These are phyloP conservation scores for Exidia glandulosa DNA, from an alignment of 768 basidiomycete genomes.

Conservation along the genomic window DNA sequence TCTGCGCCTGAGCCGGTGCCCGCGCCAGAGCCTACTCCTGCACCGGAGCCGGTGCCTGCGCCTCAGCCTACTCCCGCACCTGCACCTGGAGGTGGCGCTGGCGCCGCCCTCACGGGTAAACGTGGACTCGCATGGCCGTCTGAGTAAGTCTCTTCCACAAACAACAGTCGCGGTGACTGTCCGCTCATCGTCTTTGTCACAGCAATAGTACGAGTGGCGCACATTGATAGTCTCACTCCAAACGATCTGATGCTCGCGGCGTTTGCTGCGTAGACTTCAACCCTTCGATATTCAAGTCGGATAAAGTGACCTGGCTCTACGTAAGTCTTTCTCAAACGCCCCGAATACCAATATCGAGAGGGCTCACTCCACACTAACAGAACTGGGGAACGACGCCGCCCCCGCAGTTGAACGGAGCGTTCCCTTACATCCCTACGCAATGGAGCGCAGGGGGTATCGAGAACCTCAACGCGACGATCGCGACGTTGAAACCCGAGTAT, in stretches of 20 bases:
- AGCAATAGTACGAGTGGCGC: slow-evolving; percentile 4
- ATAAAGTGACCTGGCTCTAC: slow-evolving; percentile 5
- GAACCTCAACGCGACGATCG: background rate
- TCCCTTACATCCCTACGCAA: slow-evolving; percentile 1
- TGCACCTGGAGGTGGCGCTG: background rate
- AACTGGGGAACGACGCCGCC: slow-evolving; percentile 1
- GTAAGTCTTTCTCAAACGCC: background rate
- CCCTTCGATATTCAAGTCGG: slow-evolving; percentile 2
- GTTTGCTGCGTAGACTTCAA: background rate
- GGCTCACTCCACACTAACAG: background rate
- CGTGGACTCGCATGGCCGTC: slow-evolving; percentile 5
- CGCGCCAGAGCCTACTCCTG: no score
- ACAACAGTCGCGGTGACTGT: no score
- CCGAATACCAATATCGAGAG: background rate
- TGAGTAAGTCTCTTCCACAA: slow-evolving; percentile 6
- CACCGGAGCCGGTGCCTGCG: no score
- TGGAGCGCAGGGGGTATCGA: slow-evolving; percentile 4
- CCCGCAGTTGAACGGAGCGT: background rate
- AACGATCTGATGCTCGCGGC: background rate
- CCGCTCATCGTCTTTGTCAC: background rate
- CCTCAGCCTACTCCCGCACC: background rate
- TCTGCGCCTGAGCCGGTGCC: no score
- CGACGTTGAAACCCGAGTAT: background rate
- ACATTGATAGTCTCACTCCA: background rate
- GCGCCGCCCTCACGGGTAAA: background rate